Evolutionary conservation across 768 basidiomycete species (phyloP).

Genomic region (Dioszegia aurantiaca): DNA sequence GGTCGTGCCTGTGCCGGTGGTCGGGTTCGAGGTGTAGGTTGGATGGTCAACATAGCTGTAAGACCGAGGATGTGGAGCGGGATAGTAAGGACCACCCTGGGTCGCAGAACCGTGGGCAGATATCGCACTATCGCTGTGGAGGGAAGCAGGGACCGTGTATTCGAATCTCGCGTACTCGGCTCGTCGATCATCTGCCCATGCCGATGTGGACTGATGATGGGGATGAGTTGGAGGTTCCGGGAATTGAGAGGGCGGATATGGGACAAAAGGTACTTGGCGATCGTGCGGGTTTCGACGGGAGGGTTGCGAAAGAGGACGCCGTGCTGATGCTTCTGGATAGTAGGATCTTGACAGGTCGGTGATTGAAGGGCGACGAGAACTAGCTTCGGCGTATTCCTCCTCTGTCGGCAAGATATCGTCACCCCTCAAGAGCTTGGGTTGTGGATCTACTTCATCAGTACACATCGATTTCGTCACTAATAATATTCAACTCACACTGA

Average conservation of each 20-base stretch:
- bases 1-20: neutral
- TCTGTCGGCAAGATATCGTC: neutral
- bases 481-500: constrained; percentile 17
- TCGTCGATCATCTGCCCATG: constrained; percentile 1
- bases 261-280: neutral
- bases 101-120: neutral
- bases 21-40: neutral
- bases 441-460: constrained; percentile 5
- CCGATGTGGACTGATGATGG: neutral
- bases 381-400: neutral
- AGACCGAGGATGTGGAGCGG: neutral
- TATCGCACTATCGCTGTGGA: neutral
- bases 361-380: neutral
- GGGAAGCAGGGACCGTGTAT: constrained; percentile 1
- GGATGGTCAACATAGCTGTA: neutral
- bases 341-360: neutral
- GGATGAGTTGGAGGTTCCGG: neutral
- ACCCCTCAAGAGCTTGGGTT: neutral
- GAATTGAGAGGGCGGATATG: neutral
- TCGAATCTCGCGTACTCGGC: neutral
- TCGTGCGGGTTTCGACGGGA: neutral
- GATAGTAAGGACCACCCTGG: neutral
- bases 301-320: neutral
- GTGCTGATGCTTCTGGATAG: neutral
- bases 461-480: neutral